Conservation (phyloP, 2,329 filamentous ascomycete genomes). For the Alternaria hordeiaustralica region DNA sequence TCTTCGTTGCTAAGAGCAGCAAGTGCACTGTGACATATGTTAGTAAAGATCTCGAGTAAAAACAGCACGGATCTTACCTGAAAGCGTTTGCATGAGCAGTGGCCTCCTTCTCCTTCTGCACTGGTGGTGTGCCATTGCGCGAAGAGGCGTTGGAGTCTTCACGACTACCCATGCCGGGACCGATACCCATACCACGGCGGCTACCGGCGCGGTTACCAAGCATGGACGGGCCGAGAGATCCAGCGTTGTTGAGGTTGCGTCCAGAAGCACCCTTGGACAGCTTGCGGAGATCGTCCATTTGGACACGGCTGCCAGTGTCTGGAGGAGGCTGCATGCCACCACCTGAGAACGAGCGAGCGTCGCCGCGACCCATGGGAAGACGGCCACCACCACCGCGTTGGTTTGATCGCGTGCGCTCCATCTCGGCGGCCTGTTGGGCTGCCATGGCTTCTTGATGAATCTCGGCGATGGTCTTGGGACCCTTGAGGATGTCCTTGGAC, state of each 20-base stretch:
- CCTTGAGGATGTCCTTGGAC: slow-evolving; percentile 90
- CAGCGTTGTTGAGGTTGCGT: slow-evolving; percentile 63
- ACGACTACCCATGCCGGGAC: slow-evolving; percentile 71
- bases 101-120: slow-evolving; percentile 67
- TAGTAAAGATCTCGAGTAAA: slow-evolving; percentile 10
- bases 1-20: slow-evolving; percentile 62
- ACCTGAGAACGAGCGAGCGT: slow-evolving; percentile 82
- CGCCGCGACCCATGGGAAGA: slow-evolving; percentile 78
- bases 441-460: slow-evolving; percentile 83
- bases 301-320: slow-evolving; percentile 79
- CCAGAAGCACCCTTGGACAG: slow-evolving; percentile 67
- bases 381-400: slow-evolving; percentile 73
- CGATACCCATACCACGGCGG: slow-evolving; percentile 75
- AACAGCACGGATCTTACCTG: slow-evolving; percentile 69
- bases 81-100: slow-evolving; percentile 84
- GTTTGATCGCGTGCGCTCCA: slow-evolving; percentile 63
- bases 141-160: slow-evolving; percentile 90
- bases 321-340: slow-evolving; percentile 73
- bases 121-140: slow-evolving; percentile 85
- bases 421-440: slow-evolving; percentile 81
- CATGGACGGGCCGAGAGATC: slow-evolving; percentile 78
- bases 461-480: slow-evolving; percentile 94
- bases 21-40: slow-evolving; percentile 55
- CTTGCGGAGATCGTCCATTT: slow-evolving; percentile 88
- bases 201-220: slow-evolving; percentile 91